These are phyloP conservation scores for Cytospora paraplurivora DNA, from an alignment of 2,329 filamentous ascomycete genomes.

Conservation along the genomic window DNA sequence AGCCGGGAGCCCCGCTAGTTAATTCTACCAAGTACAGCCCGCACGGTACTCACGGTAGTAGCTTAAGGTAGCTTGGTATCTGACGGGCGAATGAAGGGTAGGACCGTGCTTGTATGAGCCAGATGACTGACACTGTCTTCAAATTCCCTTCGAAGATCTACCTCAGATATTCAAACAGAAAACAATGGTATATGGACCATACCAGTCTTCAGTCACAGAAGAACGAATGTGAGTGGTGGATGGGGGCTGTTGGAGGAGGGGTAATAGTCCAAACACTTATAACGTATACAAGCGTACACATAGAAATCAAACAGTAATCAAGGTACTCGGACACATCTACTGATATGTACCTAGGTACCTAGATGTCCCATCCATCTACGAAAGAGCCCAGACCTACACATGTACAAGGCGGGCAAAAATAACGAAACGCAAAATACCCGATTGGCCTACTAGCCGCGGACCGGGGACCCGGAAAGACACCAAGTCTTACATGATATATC, in stretches of 20 bases:
- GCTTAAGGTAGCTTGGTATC: not conserved
- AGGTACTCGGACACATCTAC: no score
- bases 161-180: not conserved
- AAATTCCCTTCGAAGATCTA: not conserved
- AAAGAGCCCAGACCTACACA: not conserved
- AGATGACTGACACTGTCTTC: not conserved
- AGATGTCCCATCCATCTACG: no score
- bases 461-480: not conserved
- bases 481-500: not conserved
- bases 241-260: no score
- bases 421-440: conserved; percentile 10
- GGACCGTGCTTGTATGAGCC: not conserved
- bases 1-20: conserved; percentile 15
- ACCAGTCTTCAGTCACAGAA: no score
- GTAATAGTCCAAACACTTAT: not conserved
- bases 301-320: not conserved
- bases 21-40: conserved; percentile 7
- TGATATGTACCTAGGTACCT: not conserved
- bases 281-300: conserved; percentile 2
- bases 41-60: not conserved
- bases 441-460: conserved; percentile 19
- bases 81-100: not conserved
- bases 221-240: no score
- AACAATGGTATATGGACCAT: not conserved
- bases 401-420: conserved; percentile 10